These are phyloP conservation scores for Chlorencoelia australis DNA, from an alignment of 2,329 filamentous ascomycete species.

Conservation along the genomic window DNA sequence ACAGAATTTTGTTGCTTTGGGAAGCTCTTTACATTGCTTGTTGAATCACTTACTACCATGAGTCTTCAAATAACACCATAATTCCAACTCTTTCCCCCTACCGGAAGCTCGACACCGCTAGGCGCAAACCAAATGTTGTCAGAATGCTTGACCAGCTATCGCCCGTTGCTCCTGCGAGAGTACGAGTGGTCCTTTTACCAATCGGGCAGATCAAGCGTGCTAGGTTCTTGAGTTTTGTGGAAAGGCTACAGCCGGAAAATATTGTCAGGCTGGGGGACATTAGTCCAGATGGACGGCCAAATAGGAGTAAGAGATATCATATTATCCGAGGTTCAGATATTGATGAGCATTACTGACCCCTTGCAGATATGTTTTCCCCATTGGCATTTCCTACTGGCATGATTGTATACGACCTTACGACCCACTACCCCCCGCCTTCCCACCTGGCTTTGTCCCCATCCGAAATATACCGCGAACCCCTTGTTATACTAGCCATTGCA, in stretches of 20 bases:
- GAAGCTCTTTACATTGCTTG: too few species aligned
- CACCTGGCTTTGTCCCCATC: slow-evolving; percentile 78
- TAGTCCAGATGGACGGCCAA: slow-evolving; percentile 71
- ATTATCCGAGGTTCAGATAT: too few species aligned
- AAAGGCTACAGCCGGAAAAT: slow-evolving; percentile 68
- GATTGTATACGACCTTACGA: slow-evolving; percentile 81
- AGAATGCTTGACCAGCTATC: slow-evolving; percentile 85
- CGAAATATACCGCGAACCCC: slow-evolving; percentile 77
- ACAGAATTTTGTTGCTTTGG: too few species aligned
- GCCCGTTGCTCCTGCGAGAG: slow-evolving; percentile 82
- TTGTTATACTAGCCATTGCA: slow-evolving; percentile 74
- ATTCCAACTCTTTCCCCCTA: too few species aligned
- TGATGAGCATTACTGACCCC: slow-evolving; percentile 16
- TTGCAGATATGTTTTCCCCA: slow-evolving; percentile 83
- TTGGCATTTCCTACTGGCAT: slow-evolving; percentile 76
- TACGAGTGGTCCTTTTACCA: slow-evolving; percentile 79
- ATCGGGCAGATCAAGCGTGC: slow-evolving; percentile 76
- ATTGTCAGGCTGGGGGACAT: slow-evolving; percentile 79
- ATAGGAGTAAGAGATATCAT: slow-evolving; percentile 59
- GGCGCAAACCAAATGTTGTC: slow-evolving; percentile 37
- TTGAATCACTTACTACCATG: too few species aligned
- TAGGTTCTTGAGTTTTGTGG: slow-evolving; percentile 69
- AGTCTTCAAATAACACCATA: too few species aligned
- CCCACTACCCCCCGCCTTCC: slow-evolving; percentile 67
- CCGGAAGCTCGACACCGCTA: slow-evolving; percentile 7